Conservation (phyloP, 2,329 filamentous ascomycete species). For the Penicillium janthinellum region DNA sequence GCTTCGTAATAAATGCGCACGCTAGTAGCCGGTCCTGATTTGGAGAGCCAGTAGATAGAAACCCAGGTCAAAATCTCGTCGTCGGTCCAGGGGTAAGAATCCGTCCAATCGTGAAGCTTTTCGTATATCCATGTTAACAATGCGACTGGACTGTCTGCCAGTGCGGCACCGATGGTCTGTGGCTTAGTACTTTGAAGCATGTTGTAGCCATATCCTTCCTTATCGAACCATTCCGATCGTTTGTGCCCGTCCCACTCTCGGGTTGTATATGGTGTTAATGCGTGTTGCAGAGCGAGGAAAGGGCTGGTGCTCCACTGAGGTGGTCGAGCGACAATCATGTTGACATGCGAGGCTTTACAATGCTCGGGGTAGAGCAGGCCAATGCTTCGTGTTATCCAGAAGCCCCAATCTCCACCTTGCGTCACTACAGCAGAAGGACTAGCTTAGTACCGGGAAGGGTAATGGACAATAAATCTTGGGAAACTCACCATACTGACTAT, state of each 20-base stretch:
- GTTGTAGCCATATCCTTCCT: constrained; percentile 53
- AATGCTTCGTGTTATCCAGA: constrained; percentile 64
- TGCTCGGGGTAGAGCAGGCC: constrained; percentile 60
- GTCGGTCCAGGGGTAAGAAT: constrained; percentile 71
- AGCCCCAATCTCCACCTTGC: constrained; percentile 72
- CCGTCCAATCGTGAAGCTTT: constrained; percentile 78
- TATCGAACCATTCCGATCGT: constrained; percentile 23
- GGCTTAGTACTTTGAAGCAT: constrained; percentile 67
- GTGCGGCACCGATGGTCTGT: constrained; percentile 69
- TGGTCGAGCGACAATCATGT: constrained; percentile 55
- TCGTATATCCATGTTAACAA: constrained; percentile 79
- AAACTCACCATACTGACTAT: constrained; percentile 56
- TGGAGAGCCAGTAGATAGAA: constrained; percentile 71
- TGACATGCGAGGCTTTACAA: constrained; percentile 64
- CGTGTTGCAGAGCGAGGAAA: constrained; percentile 49
- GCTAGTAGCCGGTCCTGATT: constrained; percentile 68
- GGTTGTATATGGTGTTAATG: constrained; percentile 19
- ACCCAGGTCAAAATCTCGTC: constrained; percentile 78
- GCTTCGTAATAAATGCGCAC: constrained; percentile 73
- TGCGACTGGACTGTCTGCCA: constrained; percentile 70
- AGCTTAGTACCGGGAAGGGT: background rate
- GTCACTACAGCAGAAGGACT: constrained; percentile 30
- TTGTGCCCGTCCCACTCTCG: constrained; percentile 21
- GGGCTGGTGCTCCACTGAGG: constrained; percentile 58
- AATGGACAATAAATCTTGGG: background rate